Base-by-base conservation (phyloP, 352 stramenopile species). In the Phytophthora palmivora region DNA sequence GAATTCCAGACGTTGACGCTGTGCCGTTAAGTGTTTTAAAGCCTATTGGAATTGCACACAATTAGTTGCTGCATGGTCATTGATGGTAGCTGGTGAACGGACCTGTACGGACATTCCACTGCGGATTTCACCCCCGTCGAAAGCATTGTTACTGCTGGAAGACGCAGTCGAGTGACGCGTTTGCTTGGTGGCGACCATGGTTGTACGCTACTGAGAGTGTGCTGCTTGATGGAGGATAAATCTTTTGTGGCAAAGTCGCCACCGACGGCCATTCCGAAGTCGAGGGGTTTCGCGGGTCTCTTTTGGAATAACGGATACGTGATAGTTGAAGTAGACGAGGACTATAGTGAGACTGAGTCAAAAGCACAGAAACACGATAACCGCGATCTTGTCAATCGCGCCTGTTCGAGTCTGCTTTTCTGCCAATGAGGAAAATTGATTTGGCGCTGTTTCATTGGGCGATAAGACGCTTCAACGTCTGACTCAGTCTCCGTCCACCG, bases 61-160 rank as follows among this genome's bases (percentile, higher is more conserved):
- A 37, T 72, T 53, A 58, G 57, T 3, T 51, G 46, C 19, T 15
- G 22, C 14, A n/a, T 22, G 7, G 0, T 4, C n/a, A 39, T 1
- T 26, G 14, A 12, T 16, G 28, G 15, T 15, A 32, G 2, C 4
- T 0, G 4, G 14, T 43, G 28, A 21, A 61, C 54, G 2, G 9
- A 91, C 82, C 80, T 92, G 84, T 19, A 94, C 85, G 30, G 79
- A 90, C 85, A 94, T 94, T 60, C 85, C 85, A 49, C 83, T 92
- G 56, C 85, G 83, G 67, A 94, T 89, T 71, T 90, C 80, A 46
- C 78, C 87, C 22, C 45, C 53, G 32, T 73, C 66, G 41, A 53
- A 71, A n/a, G 47, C 58, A 41, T 63, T 73, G 53, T 77, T 80
- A 52, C 42, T 76, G 44, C 30, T 41, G 36, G 41, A 19, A 22